Percentiles rank a stretch among this genome's conserved stretches.
phyloP scores from a whole-genome alignment of 331 rosid genomes.

The Cydonia oblonga region DNA sequence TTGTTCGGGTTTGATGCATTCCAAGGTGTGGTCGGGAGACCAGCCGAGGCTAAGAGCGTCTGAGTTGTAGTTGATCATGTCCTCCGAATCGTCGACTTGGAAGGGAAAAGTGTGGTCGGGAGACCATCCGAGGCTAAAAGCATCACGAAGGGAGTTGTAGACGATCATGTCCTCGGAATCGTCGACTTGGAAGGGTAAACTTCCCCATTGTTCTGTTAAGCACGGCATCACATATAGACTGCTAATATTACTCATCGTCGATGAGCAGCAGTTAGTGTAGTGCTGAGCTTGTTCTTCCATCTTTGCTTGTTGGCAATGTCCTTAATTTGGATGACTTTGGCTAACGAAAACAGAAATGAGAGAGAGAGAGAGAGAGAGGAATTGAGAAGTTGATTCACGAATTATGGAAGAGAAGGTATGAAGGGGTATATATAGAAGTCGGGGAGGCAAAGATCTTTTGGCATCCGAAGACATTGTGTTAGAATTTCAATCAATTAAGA shows the following conservation, averaged over 20 bases:
- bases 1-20: neutral
- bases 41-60: slow-evolving; percentile 22
- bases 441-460: neutral
- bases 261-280: neutral
- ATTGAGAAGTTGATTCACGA: neutral
- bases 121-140: slow-evolving; percentile 27
- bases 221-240: neutral
- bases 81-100: slow-evolving; percentile 23
- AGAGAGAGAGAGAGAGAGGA: neutral
- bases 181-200: slow-evolving; percentile 25
- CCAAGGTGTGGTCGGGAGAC: slow-evolving; percentile 11
- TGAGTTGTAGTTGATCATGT: slow-evolving; percentile 29
- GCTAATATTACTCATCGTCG: neutral
- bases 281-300: neutral
- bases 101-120: slow-evolving; percentile 20
- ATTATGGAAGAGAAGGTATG: neutral
- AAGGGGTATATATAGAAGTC: neutral
- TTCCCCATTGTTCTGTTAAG: slow-evolving; percentile 27
- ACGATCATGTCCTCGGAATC: slow-evolving; percentile 31
- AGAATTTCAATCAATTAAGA: too few species aligned
- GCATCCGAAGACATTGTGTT: too few species aligned
- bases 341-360: too few species aligned
- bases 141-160: slow-evolving; percentile 20
- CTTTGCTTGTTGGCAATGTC: neutral
- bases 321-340: neutral